Base-by-base conservation (phyloP, 2,329 filamentous ascomycete species). In the Proliferodiscus dingleyae region DNA sequence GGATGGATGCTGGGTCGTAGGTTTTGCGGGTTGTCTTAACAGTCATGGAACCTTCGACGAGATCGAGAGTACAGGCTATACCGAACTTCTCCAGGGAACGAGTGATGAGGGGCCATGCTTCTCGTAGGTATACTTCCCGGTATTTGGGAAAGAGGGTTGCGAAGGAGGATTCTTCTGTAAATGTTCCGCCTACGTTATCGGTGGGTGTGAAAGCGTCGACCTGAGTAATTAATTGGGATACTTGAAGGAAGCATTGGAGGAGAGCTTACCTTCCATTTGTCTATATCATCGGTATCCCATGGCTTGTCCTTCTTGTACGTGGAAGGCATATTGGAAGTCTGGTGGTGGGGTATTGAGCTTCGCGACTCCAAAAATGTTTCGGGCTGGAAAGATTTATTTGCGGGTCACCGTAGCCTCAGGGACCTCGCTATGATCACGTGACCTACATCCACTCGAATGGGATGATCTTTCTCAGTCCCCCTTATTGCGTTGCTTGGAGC, bases 261-360 rank as follows among this genome's bases (percentile, higher is more conserved):
- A 24, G 19, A 10, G 2, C 39, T 43, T 50, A 83, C 82, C 74
- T 89, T 91, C 89, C 89, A 97, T 67, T 96, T 95, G 71, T 97
- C 91, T 54, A 97, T 88, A 62, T 96, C 93, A 52, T 95, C 90
- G 46, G 90, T 95, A 62, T 96, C 90, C 90, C 90, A 94, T 45
- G 89, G 87, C 68, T 95, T 95, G 3, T 94, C 88, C 57, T 80
- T 85, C 52, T 95, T 86, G 70, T 95, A 81, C 55, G 85, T 95
- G 23, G 88, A 93, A 52, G 89, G 89, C 89, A 95, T 89, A 33
- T 57, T 63, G 54, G 29, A 11, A 40, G 11, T 30, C 37, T 51
- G 43, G 38, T 54, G 48, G 47, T 51, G 48, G 43, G 47, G 37
- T 52, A 47, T 23, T 23, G 26, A 32, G 33, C 30, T 33, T 41